Evolutionary conservation across 2,329 filamentous ascomycete genomes (phyloP), one percentile per base, ranked within the genome.

Genomic region (Ampelomyces quisqualis): DNA sequence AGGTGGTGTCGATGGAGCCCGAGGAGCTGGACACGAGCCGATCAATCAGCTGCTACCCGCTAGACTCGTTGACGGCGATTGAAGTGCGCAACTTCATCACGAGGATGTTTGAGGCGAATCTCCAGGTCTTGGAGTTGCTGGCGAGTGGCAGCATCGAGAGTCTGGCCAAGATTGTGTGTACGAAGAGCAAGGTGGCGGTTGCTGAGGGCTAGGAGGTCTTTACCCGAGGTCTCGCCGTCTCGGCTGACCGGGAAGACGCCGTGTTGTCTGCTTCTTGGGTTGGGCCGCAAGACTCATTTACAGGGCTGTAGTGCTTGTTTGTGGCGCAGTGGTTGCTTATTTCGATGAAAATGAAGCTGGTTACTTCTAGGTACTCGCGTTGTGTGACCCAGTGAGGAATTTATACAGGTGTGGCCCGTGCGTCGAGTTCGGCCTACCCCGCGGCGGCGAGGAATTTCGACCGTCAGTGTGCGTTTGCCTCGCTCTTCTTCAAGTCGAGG

Each of bases 91-190:
- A 63, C 28, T 63, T 60, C 39, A 64, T 63, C 20, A 58, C 54
- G 6, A 47, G 60, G 11, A 52, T 51, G 51, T 70, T 77, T 47
- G 68, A 77, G 57, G 70, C 72, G 1, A 77, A 74, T 40, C 51
- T 80, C 53, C 76, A 80, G 59, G 77, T 81, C 0, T 57, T 81
- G 43, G 77, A 81, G 54, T 57, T 81, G 44, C 61, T 80, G 24
- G 75, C 72, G 5, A 77, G 74, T 51, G 34, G 23, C 8, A 21
- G 34, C 22, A 36, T 27, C 15, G 19, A 30, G 17, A 23, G 18
- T 19, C 14, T 31, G 18, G 18, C 35, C 1, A 22, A 26, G 15
- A 9, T 24, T 13, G 26, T 38, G 14, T 31, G 23, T 19, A 28
- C 23, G n/a, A 36, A 36, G 23, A 36, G 22, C 15, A 27, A 36